These are phyloP conservation scores for Teratosphaeria zuluensis DNA, from an alignment of 2,329 filamentous ascomycete genomes.

Conservation along the genomic window DNA sequence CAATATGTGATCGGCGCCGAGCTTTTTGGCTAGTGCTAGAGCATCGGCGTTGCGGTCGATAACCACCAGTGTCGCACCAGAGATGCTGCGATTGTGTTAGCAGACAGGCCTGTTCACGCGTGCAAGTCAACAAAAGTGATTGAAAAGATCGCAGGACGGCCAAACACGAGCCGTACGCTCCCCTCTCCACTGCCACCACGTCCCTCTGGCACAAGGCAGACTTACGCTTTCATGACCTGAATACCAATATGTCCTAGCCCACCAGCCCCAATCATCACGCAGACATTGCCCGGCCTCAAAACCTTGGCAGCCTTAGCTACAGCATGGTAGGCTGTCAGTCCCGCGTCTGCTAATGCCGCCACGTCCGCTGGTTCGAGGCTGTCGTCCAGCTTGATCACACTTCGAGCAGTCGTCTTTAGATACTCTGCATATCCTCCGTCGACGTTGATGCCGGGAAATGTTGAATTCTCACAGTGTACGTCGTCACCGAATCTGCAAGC, in stretches of 20 bases:
- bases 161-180: too few species aligned
- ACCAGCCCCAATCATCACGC: constrained; percentile 18
- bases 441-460: constrained; percentile 17
- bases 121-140: too few species aligned
- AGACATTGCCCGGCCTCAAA: constrained; percentile 15
- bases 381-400: constrained; percentile 17
- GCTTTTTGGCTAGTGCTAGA: constrained; percentile 15
- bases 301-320: constrained; percentile 14
- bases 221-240: constrained; percentile 15
- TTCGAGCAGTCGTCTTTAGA: constrained; percentile 17
- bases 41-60: constrained; percentile 16
- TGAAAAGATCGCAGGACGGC: too few species aligned
- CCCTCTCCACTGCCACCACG: too few species aligned
- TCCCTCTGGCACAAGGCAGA: neutral
- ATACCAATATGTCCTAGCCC: constrained; percentile 17
- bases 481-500: constrained; percentile 19
- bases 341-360: constrained; percentile 17
- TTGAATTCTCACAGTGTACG: constrained; percentile 16
- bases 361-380: constrained; percentile 17
- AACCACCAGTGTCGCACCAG: constrained; percentile 15
- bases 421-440: constrained; percentile 19
- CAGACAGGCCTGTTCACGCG: neutral
- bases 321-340: constrained; percentile 17
- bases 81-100: constrained; percentile 4
- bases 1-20: constrained; percentile 16